phyloP scores from a whole-genome alignment of 495 filamentous ascomycete genomes.

The Lasiosphaeriaceae sp. region DNA sequence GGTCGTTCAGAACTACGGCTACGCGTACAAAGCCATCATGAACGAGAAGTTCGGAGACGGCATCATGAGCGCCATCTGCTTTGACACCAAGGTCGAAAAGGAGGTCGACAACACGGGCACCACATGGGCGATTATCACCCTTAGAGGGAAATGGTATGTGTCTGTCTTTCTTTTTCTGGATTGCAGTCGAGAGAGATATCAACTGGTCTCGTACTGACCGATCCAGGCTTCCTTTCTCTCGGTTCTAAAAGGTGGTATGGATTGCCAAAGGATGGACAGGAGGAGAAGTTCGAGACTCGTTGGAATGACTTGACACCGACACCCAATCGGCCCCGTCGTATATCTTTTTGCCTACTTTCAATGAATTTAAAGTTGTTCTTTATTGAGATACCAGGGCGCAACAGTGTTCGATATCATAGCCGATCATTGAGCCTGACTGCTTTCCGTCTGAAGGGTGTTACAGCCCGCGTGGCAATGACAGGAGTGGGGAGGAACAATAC shows the following conservation, averaged over 20 bases:
- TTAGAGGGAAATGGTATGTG: conserved; percentile 90
- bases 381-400: no score
- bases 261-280: not conserved
- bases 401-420: no score
- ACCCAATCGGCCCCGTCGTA: no score
- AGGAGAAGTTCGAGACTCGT: no score
- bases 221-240: conserved; percentile 58
- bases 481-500: conserved; percentile 16
- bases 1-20: conserved; percentile 97
- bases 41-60: conserved; percentile 99
- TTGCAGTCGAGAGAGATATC: not conserved
- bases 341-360: no score
- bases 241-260: conserved; percentile 45
- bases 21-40: conserved; percentile 91
- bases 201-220: conserved; percentile 9
- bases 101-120: conserved; percentile 78
- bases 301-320: no score
- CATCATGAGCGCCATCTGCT: conserved; percentile 96
- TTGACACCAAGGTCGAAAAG: conserved; percentile 92
- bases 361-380: no score
- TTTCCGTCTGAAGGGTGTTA: no score
- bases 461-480: no score
- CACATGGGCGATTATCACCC: conserved; percentile 78
- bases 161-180: not conserved
- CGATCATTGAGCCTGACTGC: no score